Evolutionary conservation across 148 eudicot species (phyloP).

Genomic region (Limonium bicolor): DNA sequence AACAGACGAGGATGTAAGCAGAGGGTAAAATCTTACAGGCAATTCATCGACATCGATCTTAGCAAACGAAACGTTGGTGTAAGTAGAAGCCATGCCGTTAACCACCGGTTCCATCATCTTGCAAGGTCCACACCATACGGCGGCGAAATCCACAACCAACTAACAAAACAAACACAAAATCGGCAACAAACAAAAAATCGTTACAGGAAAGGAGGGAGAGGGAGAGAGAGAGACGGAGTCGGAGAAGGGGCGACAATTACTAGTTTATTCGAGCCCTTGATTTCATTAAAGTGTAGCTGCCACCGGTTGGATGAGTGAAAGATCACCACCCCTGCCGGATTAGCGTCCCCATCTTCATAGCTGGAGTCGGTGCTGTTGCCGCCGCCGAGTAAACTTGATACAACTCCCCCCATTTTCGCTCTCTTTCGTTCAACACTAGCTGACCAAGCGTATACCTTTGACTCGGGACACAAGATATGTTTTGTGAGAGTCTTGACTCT

Average conservation of each 20-base stretch:
- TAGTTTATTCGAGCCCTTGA: slow-evolving; percentile 46
- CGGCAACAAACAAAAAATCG: not conserved
- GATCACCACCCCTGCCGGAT: slow-evolving; percentile 20
- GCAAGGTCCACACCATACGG: slow-evolving; percentile 92
- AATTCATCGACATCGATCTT: slow-evolving; percentile 92
- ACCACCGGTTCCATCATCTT: slow-evolving; percentile 68
- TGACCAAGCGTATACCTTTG: too few relatives aligned
- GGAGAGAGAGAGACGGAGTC: not conserved
- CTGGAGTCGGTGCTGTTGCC: slow-evolving; percentile 10
- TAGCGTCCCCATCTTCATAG: slow-evolving; percentile 6
- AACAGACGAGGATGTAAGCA: too few relatives aligned
- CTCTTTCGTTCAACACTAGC: not conserved
- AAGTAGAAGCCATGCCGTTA: slow-evolving; percentile 39
- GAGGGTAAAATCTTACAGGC: too few relatives aligned
- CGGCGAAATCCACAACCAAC: slow-evolving; percentile 92
- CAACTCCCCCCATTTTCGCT: slow-evolving; percentile 24
- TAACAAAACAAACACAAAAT: slow-evolving; percentile 2
- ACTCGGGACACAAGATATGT: too few relatives aligned
- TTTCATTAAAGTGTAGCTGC: slow-evolving; percentile 64
- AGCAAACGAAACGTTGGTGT: slow-evolving; percentile 53
- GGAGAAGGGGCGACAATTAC: slow-evolving; percentile 10
- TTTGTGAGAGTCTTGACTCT: too few relatives aligned
- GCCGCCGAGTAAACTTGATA: slow-evolving; percentile 22
- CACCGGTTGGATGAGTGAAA: slow-evolving; percentile 71
- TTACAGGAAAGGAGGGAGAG: not conserved